These are phyloP conservation scores for Balansia obtecta DNA, from an alignment of 2,329 filamentous ascomycete species.

Conservation along the genomic window DNA sequence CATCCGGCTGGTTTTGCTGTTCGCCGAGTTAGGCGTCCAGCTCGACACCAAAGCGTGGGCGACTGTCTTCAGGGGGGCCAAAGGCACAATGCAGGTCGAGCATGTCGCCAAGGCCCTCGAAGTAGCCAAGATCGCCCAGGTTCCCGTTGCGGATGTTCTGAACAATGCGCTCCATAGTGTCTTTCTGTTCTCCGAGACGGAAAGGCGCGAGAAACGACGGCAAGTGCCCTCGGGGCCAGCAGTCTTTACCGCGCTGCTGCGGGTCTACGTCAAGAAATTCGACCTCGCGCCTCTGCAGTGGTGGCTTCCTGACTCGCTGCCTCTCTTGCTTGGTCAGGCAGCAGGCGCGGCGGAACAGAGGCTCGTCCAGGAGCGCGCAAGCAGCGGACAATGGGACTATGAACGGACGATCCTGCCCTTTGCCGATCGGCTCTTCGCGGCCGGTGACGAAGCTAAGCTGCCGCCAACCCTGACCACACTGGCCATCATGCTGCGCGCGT, in stretches of 20 bases:
- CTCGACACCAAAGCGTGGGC: conserved; percentile 57
- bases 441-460: conserved; percentile 12
- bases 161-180: conserved; percentile 36
- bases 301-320: conserved; percentile 24
- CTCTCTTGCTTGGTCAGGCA: conserved; percentile 17
- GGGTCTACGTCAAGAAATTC: conserved; percentile 36
- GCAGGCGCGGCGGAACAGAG: conserved; percentile 8
- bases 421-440: conserved; percentile 19
- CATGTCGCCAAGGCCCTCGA: conserved; percentile 31
- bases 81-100: conserved; percentile 38
- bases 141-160: conserved; percentile 21
- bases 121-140: conserved; percentile 35
- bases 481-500: conserved; percentile 34
- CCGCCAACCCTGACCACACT: conserved; percentile 28
- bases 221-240: conserved; percentile 21
- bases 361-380: conserved; percentile 12
- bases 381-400: conserved; percentile 17
- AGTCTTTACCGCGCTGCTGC: conserved; percentile 35
- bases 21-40: conserved; percentile 33
- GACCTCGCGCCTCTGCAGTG: conserved; percentile 30
- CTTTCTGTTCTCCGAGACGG: conserved; percentile 29
- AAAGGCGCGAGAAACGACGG: conserved; percentile 20
- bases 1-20: conserved; percentile 20
- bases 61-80: conserved; percentile 60
- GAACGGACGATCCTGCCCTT: conserved; percentile 21